phyloP scores from a whole-genome alignment of 805 yeast species.

The Yarrowia sp. region DNA sequence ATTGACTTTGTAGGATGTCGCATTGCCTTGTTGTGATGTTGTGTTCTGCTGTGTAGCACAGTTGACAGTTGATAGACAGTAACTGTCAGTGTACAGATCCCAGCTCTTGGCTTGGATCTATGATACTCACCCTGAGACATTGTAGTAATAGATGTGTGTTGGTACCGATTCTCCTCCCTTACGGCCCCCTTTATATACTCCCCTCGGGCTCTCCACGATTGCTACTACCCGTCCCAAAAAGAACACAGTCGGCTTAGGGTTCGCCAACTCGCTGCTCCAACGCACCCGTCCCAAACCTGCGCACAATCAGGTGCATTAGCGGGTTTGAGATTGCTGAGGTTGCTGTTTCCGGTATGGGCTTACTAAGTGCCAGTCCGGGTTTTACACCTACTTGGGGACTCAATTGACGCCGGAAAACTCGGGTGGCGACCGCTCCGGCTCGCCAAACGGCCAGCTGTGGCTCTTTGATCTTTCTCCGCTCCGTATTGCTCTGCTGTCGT shows the following conservation, averaged over 20 bases:
- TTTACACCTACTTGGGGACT: neutral
- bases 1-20: too few species aligned
- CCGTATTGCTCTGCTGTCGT: slow-evolving; percentile 17
- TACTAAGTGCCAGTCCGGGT: too few species aligned
- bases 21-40: too few species aligned
- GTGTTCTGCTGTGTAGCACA: too few species aligned
- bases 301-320: slow-evolving; percentile 15
- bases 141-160: slow-evolving; percentile 6
- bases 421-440: neutral
- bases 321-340: neutral
- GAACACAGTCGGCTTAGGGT: slow-evolving; percentile 9
- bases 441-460: neutral
- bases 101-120: too few species aligned
- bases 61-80: too few species aligned
- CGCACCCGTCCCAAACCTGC: neutral
- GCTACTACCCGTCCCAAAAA: slow-evolving; percentile 5
- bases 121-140: slow-evolving; percentile 34
- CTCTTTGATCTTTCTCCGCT: neutral
- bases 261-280: neutral
- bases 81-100: too few species aligned
- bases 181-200: slow-evolving; percentile 6
- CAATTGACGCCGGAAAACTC: neutral
- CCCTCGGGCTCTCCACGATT: neutral
- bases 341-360: too few species aligned
- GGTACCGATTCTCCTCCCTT: neutral